These are phyloP conservation scores for Penicillium maclennaniae DNA, from an alignment of 495 filamentous ascomycete species.

Conservation along the genomic window DNA sequence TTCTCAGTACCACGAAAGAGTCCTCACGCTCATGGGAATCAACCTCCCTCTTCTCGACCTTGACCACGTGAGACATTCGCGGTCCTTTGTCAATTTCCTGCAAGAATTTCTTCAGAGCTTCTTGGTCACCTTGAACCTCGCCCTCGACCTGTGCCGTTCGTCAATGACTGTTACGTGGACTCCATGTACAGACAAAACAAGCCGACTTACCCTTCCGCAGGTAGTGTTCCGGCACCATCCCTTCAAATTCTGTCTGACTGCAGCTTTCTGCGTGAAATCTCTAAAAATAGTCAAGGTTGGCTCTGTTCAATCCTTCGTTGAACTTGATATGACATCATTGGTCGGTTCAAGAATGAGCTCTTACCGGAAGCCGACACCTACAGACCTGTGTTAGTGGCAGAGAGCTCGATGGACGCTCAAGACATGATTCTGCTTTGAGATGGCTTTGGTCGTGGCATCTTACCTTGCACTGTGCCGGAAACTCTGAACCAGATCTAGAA, in stretches of 20 bases:
- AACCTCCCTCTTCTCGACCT: conserved; percentile 64
- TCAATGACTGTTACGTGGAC: background rate
- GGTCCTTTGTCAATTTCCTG: conserved; percentile 76
- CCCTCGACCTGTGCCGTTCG: conserved; percentile 65
- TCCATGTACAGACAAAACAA: conserved; percentile 3
- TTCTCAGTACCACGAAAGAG: conserved; percentile 53
- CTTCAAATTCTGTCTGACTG: conserved; percentile 59
- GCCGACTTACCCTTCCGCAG: conserved; percentile 57
- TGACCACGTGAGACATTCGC: conserved; percentile 60
- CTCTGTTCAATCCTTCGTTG: background rate
- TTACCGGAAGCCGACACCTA: conserved; percentile 73
- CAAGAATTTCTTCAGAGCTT: conserved; percentile 62
- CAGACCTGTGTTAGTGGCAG: conserved; percentile 4
- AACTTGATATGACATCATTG: conserved; percentile 20
- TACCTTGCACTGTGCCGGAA: conserved; percentile 52
- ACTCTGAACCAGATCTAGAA: conserved; percentile 49
- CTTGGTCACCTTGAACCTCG: conserved; percentile 74
- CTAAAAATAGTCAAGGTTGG: conserved; percentile 33
- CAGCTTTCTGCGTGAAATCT: conserved; percentile 67
- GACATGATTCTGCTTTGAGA: background rate
- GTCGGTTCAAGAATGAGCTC: background rate
- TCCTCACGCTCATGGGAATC: conserved; percentile 58
- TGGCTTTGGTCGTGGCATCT: background rate
- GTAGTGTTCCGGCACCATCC: conserved; percentile 77
- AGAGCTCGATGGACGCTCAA: background rate